These are phyloP conservation scores for Fraxinus nigra DNA, from an alignment of 305 asterid species.

Conservation along the genomic window DNA sequence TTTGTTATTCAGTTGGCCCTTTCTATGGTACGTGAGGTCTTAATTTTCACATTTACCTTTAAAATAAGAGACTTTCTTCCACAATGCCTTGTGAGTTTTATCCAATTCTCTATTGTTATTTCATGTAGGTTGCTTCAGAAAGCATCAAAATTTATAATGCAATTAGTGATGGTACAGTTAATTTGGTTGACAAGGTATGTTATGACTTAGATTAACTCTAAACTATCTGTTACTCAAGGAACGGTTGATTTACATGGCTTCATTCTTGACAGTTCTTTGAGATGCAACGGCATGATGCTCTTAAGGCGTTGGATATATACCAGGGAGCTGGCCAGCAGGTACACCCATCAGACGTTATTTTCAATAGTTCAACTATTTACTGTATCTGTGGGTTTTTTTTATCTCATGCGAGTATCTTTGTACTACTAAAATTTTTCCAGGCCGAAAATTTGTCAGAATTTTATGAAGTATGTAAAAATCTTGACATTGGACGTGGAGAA, in stretches of 20 bases:
- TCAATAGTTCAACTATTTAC: background rate
- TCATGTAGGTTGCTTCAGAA: slow-evolving; percentile 80
- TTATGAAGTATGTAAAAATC: slow-evolving; percentile 78
- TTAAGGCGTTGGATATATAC: slow-evolving; percentile 87
- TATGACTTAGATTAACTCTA: slow-evolving; percentile 13
- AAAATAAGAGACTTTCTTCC: background rate
- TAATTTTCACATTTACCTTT: slow-evolving; percentile 9
- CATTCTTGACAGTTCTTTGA: slow-evolving; percentile 72
- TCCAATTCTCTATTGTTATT: slow-evolving; percentile 21
- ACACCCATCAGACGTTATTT: slow-evolving; percentile 8
- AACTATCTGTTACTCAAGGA: background rate
- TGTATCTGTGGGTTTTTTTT: background rate
- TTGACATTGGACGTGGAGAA: slow-evolving; percentile 92
- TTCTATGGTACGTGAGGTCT: slow-evolving; percentile 62
- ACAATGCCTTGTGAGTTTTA: background rate
- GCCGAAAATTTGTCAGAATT: slow-evolving; percentile 93
- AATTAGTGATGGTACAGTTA: slow-evolving; percentile 80
- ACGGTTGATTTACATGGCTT: slow-evolving; percentile 16
- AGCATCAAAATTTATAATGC: slow-evolving; percentile 88
- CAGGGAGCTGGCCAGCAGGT: slow-evolving; percentile 95
- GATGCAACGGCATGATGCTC: slow-evolving; percentile 96
- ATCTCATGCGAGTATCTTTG: background rate
- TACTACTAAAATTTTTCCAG: slow-evolving; percentile 38
- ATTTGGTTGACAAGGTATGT: slow-evolving; percentile 93
- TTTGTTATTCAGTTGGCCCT: slow-evolving; percentile 86